Evolutionary conservation across 306 rosid species (phyloP), one percentile per base, ranked within the genome.

Genomic region (barrel medic (Medicago truncatula)): DNA sequence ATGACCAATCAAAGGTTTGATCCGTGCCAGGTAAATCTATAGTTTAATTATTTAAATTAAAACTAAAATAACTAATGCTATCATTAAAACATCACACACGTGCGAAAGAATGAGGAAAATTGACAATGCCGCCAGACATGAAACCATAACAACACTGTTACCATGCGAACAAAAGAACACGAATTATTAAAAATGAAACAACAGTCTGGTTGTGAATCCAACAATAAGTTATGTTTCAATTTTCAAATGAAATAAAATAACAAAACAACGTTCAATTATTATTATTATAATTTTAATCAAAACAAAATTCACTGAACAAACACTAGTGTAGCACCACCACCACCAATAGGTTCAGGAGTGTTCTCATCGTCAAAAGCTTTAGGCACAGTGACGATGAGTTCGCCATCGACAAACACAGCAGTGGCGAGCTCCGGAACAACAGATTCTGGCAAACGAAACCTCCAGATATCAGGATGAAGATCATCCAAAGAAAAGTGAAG

Each of bases 401-500:
- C 21, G 1, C 58, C 58, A 13, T 46, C 58, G 21, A 13, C 14
- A 2, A 67, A 8, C 1, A 6, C 73, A 21, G 73, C 73, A 15
- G 73, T 44, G 20, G 40, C 8, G 4, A 67, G 73, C 58, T 67
- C 73, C 41, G 73, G 58, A 2, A 25, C 8, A 8, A n/a, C 50
- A 31, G 58, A 67, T 15, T 67, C 18, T n/a, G 73, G 73, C 21
- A 67, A 36, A n/a, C 73, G 73, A 4, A 67, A 44, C 40, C 73
- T 67, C 58, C 58, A 67, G 4, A 67, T 14, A 46, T 67, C 58
- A 23, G 20, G 73, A 3, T 67, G 10, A 6, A 67, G 58, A 21
- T 67, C 73, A 18, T 67, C 73, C 23, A 67, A 46, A 6, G 58
- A 67, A 8, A 67, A 67, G 2, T 67, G 73, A 15, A 67, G 73